Percentiles rank a stretch among this genome's conserved stretches.
Conservation (phyloP, 2,329 filamentous ascomycete species). For the Neonectria ditissima region DNA sequence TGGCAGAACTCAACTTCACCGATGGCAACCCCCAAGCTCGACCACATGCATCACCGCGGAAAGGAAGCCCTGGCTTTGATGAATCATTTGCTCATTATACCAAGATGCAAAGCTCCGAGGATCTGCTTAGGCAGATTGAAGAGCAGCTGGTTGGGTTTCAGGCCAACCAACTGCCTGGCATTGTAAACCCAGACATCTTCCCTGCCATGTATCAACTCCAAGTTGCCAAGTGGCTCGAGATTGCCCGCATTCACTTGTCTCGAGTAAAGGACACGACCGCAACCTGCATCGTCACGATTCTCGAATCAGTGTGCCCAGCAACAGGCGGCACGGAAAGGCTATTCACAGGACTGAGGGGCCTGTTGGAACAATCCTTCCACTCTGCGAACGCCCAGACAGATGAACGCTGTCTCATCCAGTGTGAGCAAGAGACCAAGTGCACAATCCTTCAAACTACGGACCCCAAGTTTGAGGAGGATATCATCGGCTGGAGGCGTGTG, state of each 20-base stretch:
- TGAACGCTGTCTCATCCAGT: slow-evolving; percentile 15
- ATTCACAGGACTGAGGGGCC: slow-evolving; percentile 25
- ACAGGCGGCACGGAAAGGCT: slow-evolving; percentile 28
- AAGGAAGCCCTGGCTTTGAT: neutral
- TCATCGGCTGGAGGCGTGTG: slow-evolving; percentile 35
- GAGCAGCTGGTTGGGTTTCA: slow-evolving; percentile 44
- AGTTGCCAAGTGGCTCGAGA: slow-evolving; percentile 47
- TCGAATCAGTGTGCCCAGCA: slow-evolving; percentile 32
- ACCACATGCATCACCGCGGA: neutral
- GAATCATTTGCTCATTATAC: slow-evolving; percentile 20
- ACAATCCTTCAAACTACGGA: slow-evolving; percentile 40
- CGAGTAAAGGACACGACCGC: slow-evolving; percentile 33
- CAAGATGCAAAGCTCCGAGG: neutral
- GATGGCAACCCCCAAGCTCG: neutral
- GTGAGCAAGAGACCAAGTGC: slow-evolving; percentile 29
- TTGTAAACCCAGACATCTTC: slow-evolving; percentile 49
- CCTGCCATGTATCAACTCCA: slow-evolving; percentile 47
- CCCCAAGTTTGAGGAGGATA: slow-evolving; percentile 35
- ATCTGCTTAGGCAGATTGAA: slow-evolving; percentile 37
- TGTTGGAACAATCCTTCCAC: slow-evolving; percentile 15
- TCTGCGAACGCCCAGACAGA: neutral
- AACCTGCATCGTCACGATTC: slow-evolving; percentile 30
- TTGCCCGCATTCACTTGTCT: slow-evolving; percentile 43
- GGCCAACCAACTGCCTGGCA: slow-evolving; percentile 47
- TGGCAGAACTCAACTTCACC: neutral